These are phyloP conservation scores for Bromus sterilis DNA, from an alignment of 176 grass and related monocot genomes.

Conservation along the genomic window DNA sequence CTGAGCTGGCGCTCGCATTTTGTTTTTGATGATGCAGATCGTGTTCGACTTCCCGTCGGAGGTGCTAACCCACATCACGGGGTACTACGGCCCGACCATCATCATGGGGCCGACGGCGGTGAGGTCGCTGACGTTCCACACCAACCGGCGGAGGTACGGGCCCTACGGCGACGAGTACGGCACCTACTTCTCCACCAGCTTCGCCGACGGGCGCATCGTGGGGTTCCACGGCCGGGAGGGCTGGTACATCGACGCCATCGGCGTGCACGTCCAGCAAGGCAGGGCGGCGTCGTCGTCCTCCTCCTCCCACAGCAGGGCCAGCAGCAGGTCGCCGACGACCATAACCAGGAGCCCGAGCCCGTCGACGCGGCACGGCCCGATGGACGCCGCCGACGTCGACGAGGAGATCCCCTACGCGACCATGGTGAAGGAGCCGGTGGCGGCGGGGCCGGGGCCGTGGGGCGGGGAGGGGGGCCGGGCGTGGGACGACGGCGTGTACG, in stretches of 20 bases:
- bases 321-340: too few relatives aligned
- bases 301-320: constrained; percentile 12
- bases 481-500: constrained; percentile 95
- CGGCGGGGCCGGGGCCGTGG: constrained; percentile 83
- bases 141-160: constrained; percentile 59
- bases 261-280: constrained; percentile 85
- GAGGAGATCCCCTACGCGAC: constrained; percentile 24
- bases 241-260: constrained; percentile 79
- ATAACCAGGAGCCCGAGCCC: constrained; percentile 19
- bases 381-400: neutral
- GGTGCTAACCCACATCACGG: constrained; percentile 81
- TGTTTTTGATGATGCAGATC: constrained; percentile 61
- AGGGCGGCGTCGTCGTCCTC: constrained; percentile 27
- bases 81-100: constrained; percentile 58
- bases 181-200: constrained; percentile 76
- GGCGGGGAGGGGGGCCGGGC: constrained; percentile 75
- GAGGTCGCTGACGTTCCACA: constrained; percentile 83
- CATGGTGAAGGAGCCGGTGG: constrained; percentile 73
- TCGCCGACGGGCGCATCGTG: constrained; percentile 60
- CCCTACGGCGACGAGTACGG: constrained; percentile 77
- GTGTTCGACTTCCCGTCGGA: constrained; percentile 79
- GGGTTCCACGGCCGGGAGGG: constrained; percentile 87
- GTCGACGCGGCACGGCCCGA: neutral
- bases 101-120: constrained; percentile 80
- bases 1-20: neutral